Evolutionary conservation across 441 rosid genomes (phyloP).

Genomic region (Rhodomyrtus psidioides): DNA sequence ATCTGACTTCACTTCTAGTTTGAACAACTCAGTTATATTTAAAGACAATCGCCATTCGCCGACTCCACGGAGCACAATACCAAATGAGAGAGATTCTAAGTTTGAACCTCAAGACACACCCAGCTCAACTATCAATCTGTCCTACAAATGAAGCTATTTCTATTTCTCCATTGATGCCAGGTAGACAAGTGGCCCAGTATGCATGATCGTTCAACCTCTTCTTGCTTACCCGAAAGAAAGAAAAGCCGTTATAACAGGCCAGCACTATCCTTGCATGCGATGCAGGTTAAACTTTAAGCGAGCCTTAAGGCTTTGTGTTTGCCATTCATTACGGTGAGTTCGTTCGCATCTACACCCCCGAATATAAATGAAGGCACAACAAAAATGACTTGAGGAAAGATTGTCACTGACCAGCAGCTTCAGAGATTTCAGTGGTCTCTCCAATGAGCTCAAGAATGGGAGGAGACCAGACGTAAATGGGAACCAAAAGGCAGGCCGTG

Average conservation of each 20-base stretch:
- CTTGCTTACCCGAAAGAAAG: not conserved
- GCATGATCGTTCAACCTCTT: not conserved
- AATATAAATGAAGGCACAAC: not conserved
- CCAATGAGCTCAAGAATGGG: conserved; percentile 67
- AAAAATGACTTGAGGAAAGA: not conserved
- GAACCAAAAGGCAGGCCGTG: conserved; percentile 55
- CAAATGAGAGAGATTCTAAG: not conserved
- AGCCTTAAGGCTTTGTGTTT: not conserved
- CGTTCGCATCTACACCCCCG: not conserved
- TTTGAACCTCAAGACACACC: not conserved
- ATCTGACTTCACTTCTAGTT: not conserved
- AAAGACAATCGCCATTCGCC: not conserved
- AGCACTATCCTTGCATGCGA: not conserved
- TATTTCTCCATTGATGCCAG: not conserved
- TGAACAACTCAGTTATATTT: not conserved
- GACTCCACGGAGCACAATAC: not conserved
- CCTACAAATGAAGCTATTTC: not conserved
- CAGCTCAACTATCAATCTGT: not conserved
- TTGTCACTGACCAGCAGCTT: conserved; percentile 55
- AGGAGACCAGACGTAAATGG: conserved; percentile 75
- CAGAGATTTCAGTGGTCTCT: conserved; percentile 57
- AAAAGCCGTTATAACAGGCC: not conserved
- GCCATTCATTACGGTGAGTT: not conserved
- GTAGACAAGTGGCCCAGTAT: not conserved
- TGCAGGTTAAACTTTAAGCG: not conserved